Conservation (phyloP, 2,329 filamentous ascomycete species). For the Fusarium fracticaudum region DNA sequence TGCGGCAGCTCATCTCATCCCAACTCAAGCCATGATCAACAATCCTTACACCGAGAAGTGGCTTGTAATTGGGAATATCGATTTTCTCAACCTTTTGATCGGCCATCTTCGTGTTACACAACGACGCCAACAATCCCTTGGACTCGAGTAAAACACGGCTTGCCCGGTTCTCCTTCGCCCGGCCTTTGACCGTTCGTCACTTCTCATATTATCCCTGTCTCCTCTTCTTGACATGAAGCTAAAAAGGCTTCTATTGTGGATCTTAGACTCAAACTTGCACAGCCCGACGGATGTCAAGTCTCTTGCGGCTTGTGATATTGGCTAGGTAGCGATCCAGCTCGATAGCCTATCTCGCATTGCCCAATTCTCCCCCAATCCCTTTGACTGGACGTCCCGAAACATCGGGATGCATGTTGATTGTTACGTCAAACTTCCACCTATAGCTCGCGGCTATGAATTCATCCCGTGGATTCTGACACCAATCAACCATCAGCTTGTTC, state of each 20-base stretch:
- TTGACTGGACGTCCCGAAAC: neutral
- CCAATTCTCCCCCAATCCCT: neutral
- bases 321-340: neutral
- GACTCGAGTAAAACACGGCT: conserved; percentile 1
- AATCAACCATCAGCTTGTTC: neutral
- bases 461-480: conserved; percentile 4
- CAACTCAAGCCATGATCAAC: neutral
- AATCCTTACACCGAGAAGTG: conserved; percentile 6
- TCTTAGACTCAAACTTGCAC: neutral
- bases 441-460: neutral
- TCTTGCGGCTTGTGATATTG: neutral
- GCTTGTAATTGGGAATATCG: neutral
- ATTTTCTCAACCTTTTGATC: neutral
- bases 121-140: neutral
- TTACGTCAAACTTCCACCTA: conserved; percentile 12
- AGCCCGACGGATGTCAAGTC: neutral
- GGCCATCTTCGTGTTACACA: conserved; percentile 16
- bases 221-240: neutral
- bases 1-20: conserved; percentile 5
- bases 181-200: neutral
- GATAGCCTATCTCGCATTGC: conserved; percentile 2
- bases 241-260: conserved; percentile 6
- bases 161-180: neutral
- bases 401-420: neutral
- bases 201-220: neutral